Base-by-base conservation (phyloP, 768 basidiomycete species). In the Amylocystis lapponica region DNA sequence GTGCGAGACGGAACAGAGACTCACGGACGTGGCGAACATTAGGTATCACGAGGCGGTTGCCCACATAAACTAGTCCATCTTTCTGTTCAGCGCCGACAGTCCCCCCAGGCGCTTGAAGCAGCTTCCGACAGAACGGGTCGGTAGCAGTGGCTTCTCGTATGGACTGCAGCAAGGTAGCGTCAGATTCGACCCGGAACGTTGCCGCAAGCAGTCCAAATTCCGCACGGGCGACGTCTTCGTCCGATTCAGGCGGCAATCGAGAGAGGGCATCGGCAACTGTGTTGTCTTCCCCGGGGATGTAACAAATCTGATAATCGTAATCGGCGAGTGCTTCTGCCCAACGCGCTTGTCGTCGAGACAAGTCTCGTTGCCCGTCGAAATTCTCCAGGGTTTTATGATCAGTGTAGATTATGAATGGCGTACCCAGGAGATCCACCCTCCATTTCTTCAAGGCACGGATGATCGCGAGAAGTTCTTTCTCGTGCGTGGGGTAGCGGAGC, bases 261-360 rank as follows among this genome's bases (percentile, higher is more conserved):
- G 70, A 75, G 5, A 76, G 49, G 0, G 69, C 63, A 51, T 76
- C 71, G 0, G 67, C 62, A 0, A 68, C 46, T 0, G 61, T 51
- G 46, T 77, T 74, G 4, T 65, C 58, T 1, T 53, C 50, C 0
- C 72, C 73, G 0, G 52, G 37, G 56, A 75, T 46, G 41, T 72
- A 72, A 4, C 41, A 36, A 19, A 71, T 61, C 0, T 50, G 31
- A 26, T 51, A 52, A 27, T 72, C 60, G 41, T 68, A 75, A 12
- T 63, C 48, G 0, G 50, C 40, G 1, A 76, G 44, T 13, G 64
- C 60, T 42, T 72, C 59, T 2, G 65, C n/a, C 72, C 71, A 72
- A 0, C 61, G 46, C 0, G 57, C 56, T 25, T 71, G 72, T 0
- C 62, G 42, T 0, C 53, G 46, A 0, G 59, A 67, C 3, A 73